Conservation (phyloP, 2,329 filamentous ascomycete species). For the Didymella glomerata region DNA sequence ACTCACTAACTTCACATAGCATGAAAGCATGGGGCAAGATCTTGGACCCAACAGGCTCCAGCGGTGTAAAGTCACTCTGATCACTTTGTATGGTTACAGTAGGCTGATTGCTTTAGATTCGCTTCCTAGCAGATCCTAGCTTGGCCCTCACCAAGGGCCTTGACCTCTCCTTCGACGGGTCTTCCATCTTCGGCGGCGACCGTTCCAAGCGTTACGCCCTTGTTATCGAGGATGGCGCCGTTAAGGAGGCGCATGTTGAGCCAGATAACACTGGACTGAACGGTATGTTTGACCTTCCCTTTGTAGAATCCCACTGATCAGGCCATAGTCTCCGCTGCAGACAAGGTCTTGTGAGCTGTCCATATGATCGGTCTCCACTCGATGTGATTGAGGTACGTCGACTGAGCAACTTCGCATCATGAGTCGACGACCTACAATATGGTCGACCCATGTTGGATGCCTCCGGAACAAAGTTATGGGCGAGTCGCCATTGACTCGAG, state of each 20-base stretch:
- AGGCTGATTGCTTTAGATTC: slow-evolving; percentile 67
- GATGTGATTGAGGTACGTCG: not conserved
- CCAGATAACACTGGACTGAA: slow-evolving; percentile 85
- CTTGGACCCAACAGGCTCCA: slow-evolving; percentile 77
- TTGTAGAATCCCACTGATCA: slow-evolving; percentile 13
- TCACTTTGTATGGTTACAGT: not conserved
- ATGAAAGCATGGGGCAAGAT: slow-evolving; percentile 88
- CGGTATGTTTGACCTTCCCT: slow-evolving; percentile 60
- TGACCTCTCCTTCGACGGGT: slow-evolving; percentile 82
- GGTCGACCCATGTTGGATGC: not conserved
- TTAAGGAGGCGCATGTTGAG: slow-evolving; percentile 82
- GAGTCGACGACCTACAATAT: not conserved
- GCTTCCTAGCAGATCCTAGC: slow-evolving; percentile 85
- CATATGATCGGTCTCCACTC: not conserved
- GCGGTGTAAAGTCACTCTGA: slow-evolving; percentile 71
- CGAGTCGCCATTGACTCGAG: not conserved
- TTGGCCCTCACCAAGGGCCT: slow-evolving; percentile 83
- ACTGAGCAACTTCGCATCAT: not conserved
- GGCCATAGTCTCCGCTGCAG: slow-evolving; percentile 42
- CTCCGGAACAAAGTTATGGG: not conserved
- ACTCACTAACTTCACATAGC: slow-evolving; percentile 56
- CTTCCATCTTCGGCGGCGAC: slow-evolving; percentile 79
- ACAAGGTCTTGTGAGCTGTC: slow-evolving; percentile 39
- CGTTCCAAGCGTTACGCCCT: slow-evolving; percentile 90
- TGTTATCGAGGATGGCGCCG: slow-evolving; percentile 82